Conservation (phyloP, 2,329 filamentous ascomycete species). For the Macrophomina pseudophaseolina region DNA sequence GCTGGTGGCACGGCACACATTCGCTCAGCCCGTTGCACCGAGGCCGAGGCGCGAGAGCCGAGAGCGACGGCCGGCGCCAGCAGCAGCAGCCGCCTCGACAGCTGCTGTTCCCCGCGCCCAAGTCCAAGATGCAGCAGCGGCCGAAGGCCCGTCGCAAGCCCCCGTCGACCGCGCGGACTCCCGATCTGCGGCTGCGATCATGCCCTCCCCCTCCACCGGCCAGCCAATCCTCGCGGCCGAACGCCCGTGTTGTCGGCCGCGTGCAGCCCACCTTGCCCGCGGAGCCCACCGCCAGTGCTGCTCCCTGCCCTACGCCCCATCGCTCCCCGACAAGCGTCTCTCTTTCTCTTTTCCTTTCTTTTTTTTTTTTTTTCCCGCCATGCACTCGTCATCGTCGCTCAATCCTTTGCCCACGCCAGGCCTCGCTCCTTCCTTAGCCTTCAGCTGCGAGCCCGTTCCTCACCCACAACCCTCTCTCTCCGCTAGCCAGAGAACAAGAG, state of each 20-base stretch:
- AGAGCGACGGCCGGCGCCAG: no score
- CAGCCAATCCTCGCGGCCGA: not conserved
- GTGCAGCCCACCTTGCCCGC: not conserved
- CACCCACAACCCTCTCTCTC: no score
- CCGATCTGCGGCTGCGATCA: conserved; percentile 5
- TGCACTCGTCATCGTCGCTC: not conserved
- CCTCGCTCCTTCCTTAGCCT: not conserved
- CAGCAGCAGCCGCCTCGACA: no score
- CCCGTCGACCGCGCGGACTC: no score
- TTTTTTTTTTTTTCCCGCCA: not conserved
- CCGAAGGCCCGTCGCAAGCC: no score
- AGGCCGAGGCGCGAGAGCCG: no score
- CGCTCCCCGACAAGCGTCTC: not conserved
- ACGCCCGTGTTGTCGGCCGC: not conserved
- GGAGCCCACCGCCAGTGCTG: conserved; percentile 1
- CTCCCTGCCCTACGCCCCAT: not conserved
- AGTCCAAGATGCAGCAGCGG: no score
- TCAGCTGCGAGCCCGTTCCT: not conserved
- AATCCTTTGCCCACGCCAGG: no score
- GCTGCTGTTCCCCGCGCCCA: no score
- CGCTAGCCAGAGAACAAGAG: no score
- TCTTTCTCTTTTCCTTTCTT: not conserved
- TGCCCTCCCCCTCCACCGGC: not conserved
- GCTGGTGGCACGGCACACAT: no score
- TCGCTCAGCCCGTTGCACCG: no score